phyloP scores from a whole-genome alignment of 2,329 filamentous ascomycete species.

The Colletotrichum cereale region DNA sequence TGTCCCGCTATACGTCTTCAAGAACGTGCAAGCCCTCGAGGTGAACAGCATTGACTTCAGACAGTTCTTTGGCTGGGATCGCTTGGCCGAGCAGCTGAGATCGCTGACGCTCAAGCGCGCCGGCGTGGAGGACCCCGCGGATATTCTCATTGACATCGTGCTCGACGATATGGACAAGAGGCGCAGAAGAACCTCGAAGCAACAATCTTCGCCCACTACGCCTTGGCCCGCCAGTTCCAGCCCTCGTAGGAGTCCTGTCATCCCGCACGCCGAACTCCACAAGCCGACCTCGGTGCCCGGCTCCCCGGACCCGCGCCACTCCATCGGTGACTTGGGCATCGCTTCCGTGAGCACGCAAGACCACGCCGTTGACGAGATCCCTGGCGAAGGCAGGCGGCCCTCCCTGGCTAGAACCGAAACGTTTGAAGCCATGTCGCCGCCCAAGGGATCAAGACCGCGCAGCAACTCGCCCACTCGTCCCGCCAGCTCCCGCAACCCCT shows the following conservation, averaged over 20 bases:
- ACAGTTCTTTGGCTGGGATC: constrained; percentile 98
- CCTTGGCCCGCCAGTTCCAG: constrained; percentile 72
- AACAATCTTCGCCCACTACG: constrained; percentile 82
- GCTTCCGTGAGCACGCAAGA: constrained; percentile 71
- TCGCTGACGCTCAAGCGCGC: constrained; percentile 91
- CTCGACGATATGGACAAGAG: constrained; percentile 96
- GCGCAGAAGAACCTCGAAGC: constrained; percentile 87
- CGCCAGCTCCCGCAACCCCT: constrained; percentile 78
- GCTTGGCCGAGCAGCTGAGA: constrained; percentile 89
- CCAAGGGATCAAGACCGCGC: constrained; percentile 67
- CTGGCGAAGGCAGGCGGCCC: constrained; percentile 53
- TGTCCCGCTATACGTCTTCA: constrained; percentile 96
- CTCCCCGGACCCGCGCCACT: constrained; percentile 65
- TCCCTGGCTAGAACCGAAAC: constrained; percentile 62
- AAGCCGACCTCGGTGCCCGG: constrained; percentile 78
- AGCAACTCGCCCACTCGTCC: constrained; percentile 88
- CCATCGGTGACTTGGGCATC: constrained; percentile 64
- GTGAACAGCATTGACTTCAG: constrained; percentile 96
- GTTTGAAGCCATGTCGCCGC: constrained; percentile 60
- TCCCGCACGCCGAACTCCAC: constrained; percentile 74
- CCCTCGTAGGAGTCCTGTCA: constrained; percentile 72
- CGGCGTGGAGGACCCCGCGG: constrained; percentile 88
- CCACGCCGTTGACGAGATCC: constrained; percentile 58
- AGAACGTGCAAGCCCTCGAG: constrained; percentile 94
- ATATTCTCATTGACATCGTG: constrained; percentile 92